A percentile compares a stretch with the other conserved stretches of the same genome.
phyloP scores from a whole-genome alignment of 805 yeast genomes.

The Candida cerambycidarum region DNA sequence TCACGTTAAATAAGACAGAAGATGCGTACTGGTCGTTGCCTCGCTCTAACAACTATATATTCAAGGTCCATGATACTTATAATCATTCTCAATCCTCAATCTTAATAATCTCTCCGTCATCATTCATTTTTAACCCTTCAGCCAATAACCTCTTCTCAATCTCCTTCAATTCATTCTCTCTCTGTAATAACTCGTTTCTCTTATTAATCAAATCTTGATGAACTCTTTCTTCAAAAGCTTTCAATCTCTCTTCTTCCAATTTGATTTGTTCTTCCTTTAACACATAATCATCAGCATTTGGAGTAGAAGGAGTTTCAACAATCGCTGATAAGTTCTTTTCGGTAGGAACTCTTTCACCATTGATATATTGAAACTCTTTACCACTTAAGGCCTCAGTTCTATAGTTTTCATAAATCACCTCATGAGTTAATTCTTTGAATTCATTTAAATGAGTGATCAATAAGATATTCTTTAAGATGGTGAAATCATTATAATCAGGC shows the following conservation, averaged over 20 bases:
- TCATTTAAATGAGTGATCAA: constrained; percentile 84
- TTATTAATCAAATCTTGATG: constrained; percentile 82
- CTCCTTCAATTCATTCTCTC: constrained; percentile 82
- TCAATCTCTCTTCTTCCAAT: constrained; percentile 84
- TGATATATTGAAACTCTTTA: constrained; percentile 45
- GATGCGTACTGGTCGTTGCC: too few relatives aligned
- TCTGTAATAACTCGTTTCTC: constrained; percentile 76
- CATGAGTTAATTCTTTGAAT: constrained; percentile 86
- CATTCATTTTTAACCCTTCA: constrained; percentile 50
- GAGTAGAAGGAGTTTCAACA: constrained; percentile 9
- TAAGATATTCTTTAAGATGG: constrained; percentile 73
- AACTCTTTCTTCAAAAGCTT: constrained; percentile 82
- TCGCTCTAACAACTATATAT: too few relatives aligned
- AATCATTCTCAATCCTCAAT: too few relatives aligned
- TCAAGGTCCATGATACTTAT: too few relatives aligned
- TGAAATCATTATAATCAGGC: constrained; percentile 77
- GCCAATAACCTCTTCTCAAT: constrained; percentile 69
- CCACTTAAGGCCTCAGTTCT: constrained; percentile 84
- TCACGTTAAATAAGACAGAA: too few relatives aligned
- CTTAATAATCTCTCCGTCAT: constrained; percentile 34
- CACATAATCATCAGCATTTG: constrained; percentile 28
- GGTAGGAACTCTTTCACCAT: constrained; percentile 14
- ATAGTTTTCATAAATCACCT: constrained; percentile 81
- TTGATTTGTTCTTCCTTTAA: constrained; percentile 88
- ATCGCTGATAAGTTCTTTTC: constrained; percentile 1